A percentile compares a stretch with the other conserved stretches of the same genome.
Evolutionary conservation across 768 basidiomycete species (phyloP).

Genomic region (Psilocybe tampanensis): DNA sequence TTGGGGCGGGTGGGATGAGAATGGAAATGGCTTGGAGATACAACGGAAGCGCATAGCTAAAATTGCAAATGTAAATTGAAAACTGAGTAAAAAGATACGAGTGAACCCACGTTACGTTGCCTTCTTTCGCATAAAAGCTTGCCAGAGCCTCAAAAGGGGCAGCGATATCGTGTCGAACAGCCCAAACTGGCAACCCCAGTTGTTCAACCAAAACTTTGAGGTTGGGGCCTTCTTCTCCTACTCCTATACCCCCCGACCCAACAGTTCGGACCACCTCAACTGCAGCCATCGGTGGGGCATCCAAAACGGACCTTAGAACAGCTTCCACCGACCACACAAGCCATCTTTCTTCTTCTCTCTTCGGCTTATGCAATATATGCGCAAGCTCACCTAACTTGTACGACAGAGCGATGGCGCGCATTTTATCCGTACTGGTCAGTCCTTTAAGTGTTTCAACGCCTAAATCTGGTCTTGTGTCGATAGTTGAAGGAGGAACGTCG

Average conservation of each 20-base stretch:
- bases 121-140: constrained; percentile 56
- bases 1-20: constrained; percentile 51
- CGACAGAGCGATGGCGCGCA: constrained; percentile 42
- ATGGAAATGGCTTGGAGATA: constrained; percentile 68
- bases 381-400: constrained; percentile 49
- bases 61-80: not conserved
- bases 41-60: constrained; percentile 63
- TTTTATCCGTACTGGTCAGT: constrained; percentile 21
- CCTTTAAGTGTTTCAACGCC: constrained; percentile 18
- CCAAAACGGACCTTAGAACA: constrained; percentile 38
- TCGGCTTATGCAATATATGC: constrained; percentile 29
- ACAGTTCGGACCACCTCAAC: constrained; percentile 3
- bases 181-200: constrained; percentile 63
- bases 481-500: constrained; percentile 13
- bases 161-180: constrained; percentile 57
- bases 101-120: constrained; percentile 55
- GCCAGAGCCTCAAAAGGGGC: constrained; percentile 72
- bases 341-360: constrained; percentile 45
- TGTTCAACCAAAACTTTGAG: constrained; percentile 44
- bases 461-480: constrained; percentile 12
- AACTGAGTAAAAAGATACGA: not conserved
- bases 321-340: constrained; percentile 44
- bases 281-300: constrained; percentile 15
- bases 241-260: constrained; percentile 1
- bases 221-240: constrained; percentile 14